These are phyloP conservation scores for Triadica sebifera DNA, from an alignment of 345 rosid species.

Conservation along the genomic window DNA sequence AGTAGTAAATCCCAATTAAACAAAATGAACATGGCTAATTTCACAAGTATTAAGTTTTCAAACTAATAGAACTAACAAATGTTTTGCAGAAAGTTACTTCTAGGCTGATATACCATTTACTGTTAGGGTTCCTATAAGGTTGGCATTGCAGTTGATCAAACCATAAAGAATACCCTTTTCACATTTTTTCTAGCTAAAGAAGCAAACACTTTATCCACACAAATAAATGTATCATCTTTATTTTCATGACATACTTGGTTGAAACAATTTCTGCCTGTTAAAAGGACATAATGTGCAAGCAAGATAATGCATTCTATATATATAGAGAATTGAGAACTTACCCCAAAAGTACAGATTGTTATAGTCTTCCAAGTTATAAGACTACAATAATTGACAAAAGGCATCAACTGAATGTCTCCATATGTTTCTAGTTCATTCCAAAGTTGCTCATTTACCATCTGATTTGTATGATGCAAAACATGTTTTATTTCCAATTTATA, in stretches of 20 bases:
- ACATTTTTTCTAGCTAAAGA: constrained; percentile 54
- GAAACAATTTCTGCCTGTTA: constrained; percentile 66
- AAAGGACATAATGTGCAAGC: constrained; percentile 17
- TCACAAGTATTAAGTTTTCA: too few species aligned
- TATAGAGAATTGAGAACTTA: constrained; percentile 27
- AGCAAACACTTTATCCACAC: constrained; percentile 76
- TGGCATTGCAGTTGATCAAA: constrained; percentile 68
- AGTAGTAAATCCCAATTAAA: too few species aligned
- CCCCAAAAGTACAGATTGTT: constrained; percentile 93
- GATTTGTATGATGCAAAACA: too few species aligned
- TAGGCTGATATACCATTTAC: constrained; percentile 87
- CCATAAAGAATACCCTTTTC: constrained; percentile 72
- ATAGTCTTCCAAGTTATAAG: constrained; percentile 93
- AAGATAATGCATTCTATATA: neutral
- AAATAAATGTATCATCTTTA: constrained; percentile 96
- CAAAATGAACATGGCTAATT: too few species aligned
- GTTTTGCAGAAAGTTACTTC: constrained; percentile 45
- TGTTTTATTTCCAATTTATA: too few species aligned
- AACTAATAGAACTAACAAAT: neutral
- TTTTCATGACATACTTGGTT: constrained; percentile 88
- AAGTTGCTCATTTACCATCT: too few species aligned
- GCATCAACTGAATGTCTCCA: constrained; percentile 87
- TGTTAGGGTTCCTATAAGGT: constrained; percentile 69
- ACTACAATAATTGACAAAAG: constrained; percentile 88
- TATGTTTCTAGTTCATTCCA: constrained; percentile 76